phyloP scores from a whole-genome alignment of 306 rosid genomes.

The apple (Malus domestica) region DNA sequence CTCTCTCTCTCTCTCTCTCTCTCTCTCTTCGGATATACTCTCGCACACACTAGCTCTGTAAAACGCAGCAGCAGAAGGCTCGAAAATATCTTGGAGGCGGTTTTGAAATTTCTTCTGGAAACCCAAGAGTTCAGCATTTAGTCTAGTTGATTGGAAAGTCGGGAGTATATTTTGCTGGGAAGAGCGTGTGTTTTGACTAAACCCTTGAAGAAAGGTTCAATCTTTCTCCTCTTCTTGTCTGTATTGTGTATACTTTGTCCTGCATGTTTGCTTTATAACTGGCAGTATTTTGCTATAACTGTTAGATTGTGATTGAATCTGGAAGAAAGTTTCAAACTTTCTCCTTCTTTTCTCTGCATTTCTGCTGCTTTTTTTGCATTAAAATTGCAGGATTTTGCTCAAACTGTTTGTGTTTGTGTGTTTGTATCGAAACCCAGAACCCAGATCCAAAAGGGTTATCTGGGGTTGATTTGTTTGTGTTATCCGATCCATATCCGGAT shows the following conservation, averaged over 20 bases:
- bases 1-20: too few species aligned
- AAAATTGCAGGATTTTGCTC: neutral
- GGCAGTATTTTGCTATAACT: neutral
- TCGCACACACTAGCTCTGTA: neutral
- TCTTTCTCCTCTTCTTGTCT: neutral
- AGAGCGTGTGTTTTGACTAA: constrained; percentile 2
- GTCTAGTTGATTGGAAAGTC: neutral
- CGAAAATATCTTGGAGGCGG: neutral
- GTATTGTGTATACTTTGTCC: neutral
- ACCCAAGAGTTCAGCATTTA: neutral
- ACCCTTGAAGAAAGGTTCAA: constrained; percentile 1
- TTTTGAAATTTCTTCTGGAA: neutral
- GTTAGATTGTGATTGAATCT: neutral
- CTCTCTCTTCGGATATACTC: neutral
- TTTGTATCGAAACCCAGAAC: neutral
- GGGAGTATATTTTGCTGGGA: neutral
- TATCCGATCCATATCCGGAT: neutral
- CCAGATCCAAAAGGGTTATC: neutral
- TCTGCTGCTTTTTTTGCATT: neutral
- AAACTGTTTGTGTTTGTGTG: neutral
- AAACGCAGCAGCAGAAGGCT: neutral
- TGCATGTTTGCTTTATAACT: neutral
- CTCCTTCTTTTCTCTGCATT: neutral
- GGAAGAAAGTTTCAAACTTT: neutral
- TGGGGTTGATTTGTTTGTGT: neutral